A percentile compares a stretch with the other conserved stretches of the same genome.
Evolutionary conservation across 2,329 filamentous ascomycete species (phyloP).

Genomic region (Anthostomella pinea): DNA sequence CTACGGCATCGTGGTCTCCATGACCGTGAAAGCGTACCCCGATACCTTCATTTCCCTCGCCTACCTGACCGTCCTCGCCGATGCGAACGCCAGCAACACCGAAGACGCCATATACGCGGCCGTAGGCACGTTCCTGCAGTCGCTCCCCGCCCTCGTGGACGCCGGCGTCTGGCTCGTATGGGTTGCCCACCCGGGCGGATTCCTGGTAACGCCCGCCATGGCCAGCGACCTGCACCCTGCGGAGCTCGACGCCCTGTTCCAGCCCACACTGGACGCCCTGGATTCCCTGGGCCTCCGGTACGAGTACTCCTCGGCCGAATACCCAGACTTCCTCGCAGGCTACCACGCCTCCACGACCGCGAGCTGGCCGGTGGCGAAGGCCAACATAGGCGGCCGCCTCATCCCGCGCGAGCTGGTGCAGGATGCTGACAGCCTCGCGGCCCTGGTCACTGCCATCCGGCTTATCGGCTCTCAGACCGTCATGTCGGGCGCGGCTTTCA

Average conservation of each 20-base stretch:
- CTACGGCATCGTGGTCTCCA: conserved; percentile 54
- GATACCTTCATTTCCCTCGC: conserved; percentile 42
- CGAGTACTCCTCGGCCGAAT: conserved; percentile 3
- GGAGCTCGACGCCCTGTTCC: conserved; percentile 7
- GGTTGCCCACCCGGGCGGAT: conserved; percentile 10
- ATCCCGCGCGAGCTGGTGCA: conserved; percentile 10
- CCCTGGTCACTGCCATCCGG: conserved; percentile 29
- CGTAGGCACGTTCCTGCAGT: too few species aligned
- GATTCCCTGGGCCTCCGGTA: conserved; percentile 9
- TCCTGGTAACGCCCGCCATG: conserved; percentile 12
- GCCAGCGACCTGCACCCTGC: conserved; percentile 2
- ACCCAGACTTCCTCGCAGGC: conserved; percentile 6
- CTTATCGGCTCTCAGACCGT: too few species aligned
- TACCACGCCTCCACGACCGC: conserved; percentile 10
- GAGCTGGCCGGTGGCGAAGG: conserved; percentile 7
- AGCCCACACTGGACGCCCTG: conserved; percentile 5
- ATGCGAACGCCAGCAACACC: too few species aligned
- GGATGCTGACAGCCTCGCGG: conserved; percentile 1
- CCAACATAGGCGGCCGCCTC: conserved; percentile 15
- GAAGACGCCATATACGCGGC: conserved; percentile 4
- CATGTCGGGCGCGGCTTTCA: conserved; percentile 23
- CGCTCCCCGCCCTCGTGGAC: conserved; percentile 10
- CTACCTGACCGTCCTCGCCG: too few species aligned
- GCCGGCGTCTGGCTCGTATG: conserved; percentile 10
- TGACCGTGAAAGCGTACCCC: conserved; percentile 51